phyloP scores from a whole-genome alignment of 2,329 filamentous ascomycete genomes.

The Geosmithia morbida region DNA sequence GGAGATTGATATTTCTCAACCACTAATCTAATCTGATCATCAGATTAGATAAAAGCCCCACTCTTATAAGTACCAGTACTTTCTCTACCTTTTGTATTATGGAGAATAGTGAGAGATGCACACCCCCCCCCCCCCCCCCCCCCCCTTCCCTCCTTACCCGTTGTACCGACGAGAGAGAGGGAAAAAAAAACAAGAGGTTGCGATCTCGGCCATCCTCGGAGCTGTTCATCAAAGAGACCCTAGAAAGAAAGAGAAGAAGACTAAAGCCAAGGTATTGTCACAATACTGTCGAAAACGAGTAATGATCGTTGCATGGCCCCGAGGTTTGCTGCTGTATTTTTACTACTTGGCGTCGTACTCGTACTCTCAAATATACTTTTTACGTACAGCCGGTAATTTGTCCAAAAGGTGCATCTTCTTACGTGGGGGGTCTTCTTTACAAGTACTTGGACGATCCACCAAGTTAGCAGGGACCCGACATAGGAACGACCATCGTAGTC shows the following conservation, averaged over 20 bases:
- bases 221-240: background rate
- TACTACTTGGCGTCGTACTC: no score
- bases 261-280: background rate
- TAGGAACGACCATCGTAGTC: background rate
- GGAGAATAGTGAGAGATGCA: background rate
- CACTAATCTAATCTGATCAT: conserved; percentile 27
- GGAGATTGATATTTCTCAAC: background rate
- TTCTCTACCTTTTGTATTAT: background rate
- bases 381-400: background rate
- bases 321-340: background rate
- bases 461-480: background rate
- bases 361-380: background rate
- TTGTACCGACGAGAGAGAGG: background rate
- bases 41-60: conserved; percentile 20
- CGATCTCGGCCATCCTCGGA: background rate
- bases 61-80: background rate
- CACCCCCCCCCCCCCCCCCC: background rate
- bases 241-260: background rate
- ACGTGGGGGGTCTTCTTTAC: background rate
- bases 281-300: background rate
- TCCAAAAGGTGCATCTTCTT: background rate
- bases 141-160: background rate
- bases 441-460: background rate
- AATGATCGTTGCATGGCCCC: background rate
- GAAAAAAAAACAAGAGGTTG: background rate